These are phyloP conservation scores for Kurtzmaniella fragi DNA, from an alignment of 805 yeast species.

Conservation along the genomic window DNA sequence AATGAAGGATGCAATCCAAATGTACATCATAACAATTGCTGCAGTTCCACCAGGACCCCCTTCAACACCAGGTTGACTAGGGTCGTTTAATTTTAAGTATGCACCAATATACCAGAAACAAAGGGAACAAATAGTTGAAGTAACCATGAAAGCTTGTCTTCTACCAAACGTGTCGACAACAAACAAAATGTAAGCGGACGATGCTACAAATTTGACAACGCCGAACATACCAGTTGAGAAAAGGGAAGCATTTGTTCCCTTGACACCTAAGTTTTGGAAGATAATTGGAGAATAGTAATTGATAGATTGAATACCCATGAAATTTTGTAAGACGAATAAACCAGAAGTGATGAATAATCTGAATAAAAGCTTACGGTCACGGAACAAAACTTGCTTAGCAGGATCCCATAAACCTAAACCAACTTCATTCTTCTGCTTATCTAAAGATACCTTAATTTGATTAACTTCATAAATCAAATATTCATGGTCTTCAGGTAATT, in stretches of 20 bases:
- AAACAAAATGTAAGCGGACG: slow-evolving; percentile 27
- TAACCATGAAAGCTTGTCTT: slow-evolving; percentile 30
- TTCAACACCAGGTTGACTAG: slow-evolving; percentile 22
- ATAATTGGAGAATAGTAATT: slow-evolving; percentile 35
- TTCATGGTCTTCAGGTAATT: slow-evolving; percentile 28
- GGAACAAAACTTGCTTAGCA: slow-evolving; percentile 22
- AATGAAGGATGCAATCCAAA: slow-evolving; percentile 38
- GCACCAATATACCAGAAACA: slow-evolving; percentile 39
- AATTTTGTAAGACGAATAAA: slow-evolving; percentile 33
- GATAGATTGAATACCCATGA: slow-evolving; percentile 36
- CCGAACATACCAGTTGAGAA: slow-evolving; percentile 39
- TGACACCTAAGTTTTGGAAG: slow-evolving; percentile 30
- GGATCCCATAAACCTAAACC: slow-evolving; percentile 34
- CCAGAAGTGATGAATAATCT: slow-evolving; percentile 28
- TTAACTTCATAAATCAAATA: slow-evolving; percentile 31
- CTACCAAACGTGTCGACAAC: slow-evolving; percentile 34
- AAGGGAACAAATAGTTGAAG: slow-evolving; percentile 27
- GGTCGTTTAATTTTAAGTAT: slow-evolving; percentile 29
- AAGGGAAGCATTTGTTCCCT: slow-evolving; percentile 31
- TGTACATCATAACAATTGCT: slow-evolving; percentile 36
- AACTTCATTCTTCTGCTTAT: slow-evolving; percentile 20
- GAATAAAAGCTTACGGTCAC: slow-evolving; percentile 18
- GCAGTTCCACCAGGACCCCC: slow-evolving; percentile 37
- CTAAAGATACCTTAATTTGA: slow-evolving; percentile 30
- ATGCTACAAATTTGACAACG: slow-evolving; percentile 32